phyloP scores from a whole-genome alignment of 192 early-diverging fungal species.

The Coemansia sp. region DNA sequence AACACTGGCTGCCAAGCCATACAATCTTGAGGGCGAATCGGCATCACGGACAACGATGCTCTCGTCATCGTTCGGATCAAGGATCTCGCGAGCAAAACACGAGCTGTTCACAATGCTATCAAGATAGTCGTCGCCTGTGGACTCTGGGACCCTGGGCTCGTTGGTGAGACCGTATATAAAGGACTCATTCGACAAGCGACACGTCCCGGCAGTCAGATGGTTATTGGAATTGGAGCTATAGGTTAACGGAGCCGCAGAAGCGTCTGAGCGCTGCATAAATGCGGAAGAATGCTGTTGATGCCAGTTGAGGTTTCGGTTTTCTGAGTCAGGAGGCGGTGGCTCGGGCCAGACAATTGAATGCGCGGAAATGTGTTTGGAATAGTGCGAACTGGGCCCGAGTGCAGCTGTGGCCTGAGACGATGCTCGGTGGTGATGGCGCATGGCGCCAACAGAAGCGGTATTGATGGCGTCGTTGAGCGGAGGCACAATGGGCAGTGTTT shows the following conservation, averaged over 20 bases:
- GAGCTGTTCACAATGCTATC: slow-evolving; percentile 52
- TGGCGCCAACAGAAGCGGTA: not conserved
- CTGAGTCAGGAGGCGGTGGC: not conserved
- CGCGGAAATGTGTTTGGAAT: slow-evolving; percentile 11
- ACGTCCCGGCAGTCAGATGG: not conserved
- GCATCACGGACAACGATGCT: slow-evolving; percentile 31
- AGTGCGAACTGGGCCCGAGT: slow-evolving; percentile 9
- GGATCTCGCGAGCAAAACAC: slow-evolving; percentile 41
- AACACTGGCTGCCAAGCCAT: slow-evolving; percentile 18
- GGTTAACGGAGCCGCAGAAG: not conserved
- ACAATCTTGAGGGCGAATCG: not conserved
- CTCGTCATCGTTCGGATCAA: slow-evolving; percentile 28
- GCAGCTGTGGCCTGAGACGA: slow-evolving; percentile 18
- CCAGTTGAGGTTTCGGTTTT: not conserved
- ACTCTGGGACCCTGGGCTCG: slow-evolving; percentile 8
- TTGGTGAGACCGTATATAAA: slow-evolving; percentile 41
- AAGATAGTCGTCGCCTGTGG: slow-evolving; percentile 41
- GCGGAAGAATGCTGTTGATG: not conserved
- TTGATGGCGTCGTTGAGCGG: not conserved
- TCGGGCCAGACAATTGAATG: slow-evolving; percentile 35
- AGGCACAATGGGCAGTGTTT: slow-evolving; percentile 2
- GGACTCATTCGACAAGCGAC: slow-evolving; percentile 24
- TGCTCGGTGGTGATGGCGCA: not conserved
- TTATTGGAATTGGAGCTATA: not conserved
- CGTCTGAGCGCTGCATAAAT: not conserved